phyloP scores from a whole-genome alignment of 176 grass and related monocot genomes.

The Eleusine indica region DNA sequence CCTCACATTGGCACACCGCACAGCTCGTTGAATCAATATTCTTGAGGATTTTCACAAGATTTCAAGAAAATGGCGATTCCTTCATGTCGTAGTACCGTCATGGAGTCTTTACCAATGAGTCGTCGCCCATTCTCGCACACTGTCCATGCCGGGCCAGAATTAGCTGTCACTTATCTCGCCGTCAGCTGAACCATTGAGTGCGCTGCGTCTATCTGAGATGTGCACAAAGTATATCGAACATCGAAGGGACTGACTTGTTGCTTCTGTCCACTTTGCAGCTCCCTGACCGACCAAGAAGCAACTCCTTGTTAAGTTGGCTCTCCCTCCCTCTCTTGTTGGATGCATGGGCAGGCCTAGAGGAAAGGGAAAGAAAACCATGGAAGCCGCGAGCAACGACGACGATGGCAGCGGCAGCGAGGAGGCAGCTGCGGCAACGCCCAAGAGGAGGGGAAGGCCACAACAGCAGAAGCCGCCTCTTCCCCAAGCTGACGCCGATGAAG shows the following conservation, averaged over 20 bases:
- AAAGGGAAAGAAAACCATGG: constrained; percentile 31
- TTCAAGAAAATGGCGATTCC: neutral
- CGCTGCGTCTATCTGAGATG: neutral
- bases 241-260: constrained; percentile 7
- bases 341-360: constrained; percentile 30
- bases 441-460: constrained; percentile 6
- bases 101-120: neutral
- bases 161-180: neutral
- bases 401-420: constrained; percentile 3
- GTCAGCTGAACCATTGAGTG: neutral
- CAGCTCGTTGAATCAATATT: neutral
- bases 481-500: neutral
- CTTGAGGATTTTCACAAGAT: neutral
- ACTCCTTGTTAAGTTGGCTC: neutral
- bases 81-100: neutral
- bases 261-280: constrained; percentile 11
- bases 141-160: neutral
- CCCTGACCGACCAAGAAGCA: neutral
- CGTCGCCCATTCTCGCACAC: no score
- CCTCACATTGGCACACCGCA: no score
- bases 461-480: neutral
- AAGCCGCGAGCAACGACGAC: neutral
- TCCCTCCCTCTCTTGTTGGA: neutral
- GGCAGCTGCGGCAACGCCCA: neutral
- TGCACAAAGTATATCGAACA: neutral